These are phyloP conservation scores for Cryptosporidium canis DNA, from an alignment of 169 alveolate species.

Conservation along the genomic window DNA sequence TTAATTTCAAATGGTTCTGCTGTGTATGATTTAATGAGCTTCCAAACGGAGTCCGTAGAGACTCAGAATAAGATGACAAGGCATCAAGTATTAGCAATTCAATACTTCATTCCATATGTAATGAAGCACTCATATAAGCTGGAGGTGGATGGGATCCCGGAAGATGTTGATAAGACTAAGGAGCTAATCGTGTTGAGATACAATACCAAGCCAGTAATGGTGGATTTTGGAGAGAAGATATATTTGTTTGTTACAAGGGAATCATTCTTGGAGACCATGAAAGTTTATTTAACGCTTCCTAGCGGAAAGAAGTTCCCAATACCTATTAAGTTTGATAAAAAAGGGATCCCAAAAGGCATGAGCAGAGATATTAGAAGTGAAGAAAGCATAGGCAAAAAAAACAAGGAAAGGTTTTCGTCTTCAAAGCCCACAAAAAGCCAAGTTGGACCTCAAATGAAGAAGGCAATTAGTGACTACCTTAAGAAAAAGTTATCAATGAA, in stretches of 20 bases:
- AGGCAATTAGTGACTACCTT: slow-evolving; percentile 38
- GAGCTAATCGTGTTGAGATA: neutral
- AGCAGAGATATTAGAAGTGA: neutral
- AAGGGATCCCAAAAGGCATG: neutral
- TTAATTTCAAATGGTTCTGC: slow-evolving; percentile 36
- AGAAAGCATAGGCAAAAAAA: neutral
- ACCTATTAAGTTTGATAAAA: slow-evolving; percentile 35
- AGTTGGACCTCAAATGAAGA: slow-evolving; percentile 59
- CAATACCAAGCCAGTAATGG: slow-evolving; percentile 10
- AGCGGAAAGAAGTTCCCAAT: slow-evolving; percentile 48
- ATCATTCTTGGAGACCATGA: slow-evolving; percentile 27
- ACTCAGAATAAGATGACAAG: slow-evolving; percentile 19
- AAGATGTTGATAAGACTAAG: neutral
- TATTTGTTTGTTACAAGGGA: neutral
- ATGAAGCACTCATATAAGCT: slow-evolving; percentile 16
- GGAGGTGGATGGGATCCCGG: slow-evolving; percentile 30
- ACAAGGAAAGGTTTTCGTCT: neutral
- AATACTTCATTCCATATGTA: slow-evolving; percentile 61
- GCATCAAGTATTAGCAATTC: slow-evolving; percentile 53
- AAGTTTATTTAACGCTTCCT: slow-evolving; percentile 2
- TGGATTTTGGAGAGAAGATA: slow-evolving; percentile 34
- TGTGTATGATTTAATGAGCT: slow-evolving; percentile 29
- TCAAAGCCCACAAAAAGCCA: neutral
- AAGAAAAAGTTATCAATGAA: neutral
- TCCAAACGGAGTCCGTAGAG: neutral